phyloP scores from a whole-genome alignment of 345 rosid genomes.

The Gossypium sturtianum region DNA sequence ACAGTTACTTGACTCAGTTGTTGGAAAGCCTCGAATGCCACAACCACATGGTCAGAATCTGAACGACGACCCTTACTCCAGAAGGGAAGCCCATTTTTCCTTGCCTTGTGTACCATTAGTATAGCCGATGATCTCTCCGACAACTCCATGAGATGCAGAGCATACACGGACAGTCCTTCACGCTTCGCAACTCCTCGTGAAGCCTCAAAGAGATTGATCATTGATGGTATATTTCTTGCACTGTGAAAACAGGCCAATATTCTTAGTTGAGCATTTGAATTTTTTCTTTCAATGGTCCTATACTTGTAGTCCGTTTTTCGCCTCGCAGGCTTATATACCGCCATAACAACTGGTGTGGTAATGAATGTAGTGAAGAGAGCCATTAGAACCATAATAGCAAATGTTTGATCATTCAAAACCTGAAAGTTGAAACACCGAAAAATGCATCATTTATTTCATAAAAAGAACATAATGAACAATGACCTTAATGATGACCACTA shows the following conservation, averaged over 20 bases:
- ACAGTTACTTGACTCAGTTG: constrained; percentile 49
- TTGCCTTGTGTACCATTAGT: constrained; percentile 83
- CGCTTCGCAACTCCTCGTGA: constrained; percentile 67
- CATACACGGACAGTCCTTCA: constrained; percentile 64
- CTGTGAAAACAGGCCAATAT: constrained; percentile 59
- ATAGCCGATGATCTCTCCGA: constrained; percentile 86
- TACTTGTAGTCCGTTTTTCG: constrained; percentile 38
- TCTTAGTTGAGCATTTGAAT: constrained; percentile 38
- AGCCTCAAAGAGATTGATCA: constrained; percentile 69
- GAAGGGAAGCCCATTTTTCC: constrained; percentile 47
- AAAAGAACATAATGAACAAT: background rate
- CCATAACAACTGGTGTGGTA: constrained; percentile 65
- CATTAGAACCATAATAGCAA: constrained; percentile 75
- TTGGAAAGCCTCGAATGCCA: constrained; percentile 61
- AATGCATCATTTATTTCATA: background rate
- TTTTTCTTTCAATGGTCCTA: constrained; percentile 40
- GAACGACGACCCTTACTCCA: constrained; percentile 31
- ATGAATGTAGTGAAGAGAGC: constrained; percentile 76
- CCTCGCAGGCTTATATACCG: constrained; percentile 54
- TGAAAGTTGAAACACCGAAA: constrained; percentile 12
- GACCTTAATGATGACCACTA: background rate
- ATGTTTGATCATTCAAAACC: constrained; percentile 79
- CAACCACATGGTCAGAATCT: constrained; percentile 35
- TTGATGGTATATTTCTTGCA: constrained; percentile 42
- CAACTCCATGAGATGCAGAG: constrained; percentile 91